Base-by-base conservation (phyloP, 306 rosid genomes). In the Dicorynia guianensis region DNA sequence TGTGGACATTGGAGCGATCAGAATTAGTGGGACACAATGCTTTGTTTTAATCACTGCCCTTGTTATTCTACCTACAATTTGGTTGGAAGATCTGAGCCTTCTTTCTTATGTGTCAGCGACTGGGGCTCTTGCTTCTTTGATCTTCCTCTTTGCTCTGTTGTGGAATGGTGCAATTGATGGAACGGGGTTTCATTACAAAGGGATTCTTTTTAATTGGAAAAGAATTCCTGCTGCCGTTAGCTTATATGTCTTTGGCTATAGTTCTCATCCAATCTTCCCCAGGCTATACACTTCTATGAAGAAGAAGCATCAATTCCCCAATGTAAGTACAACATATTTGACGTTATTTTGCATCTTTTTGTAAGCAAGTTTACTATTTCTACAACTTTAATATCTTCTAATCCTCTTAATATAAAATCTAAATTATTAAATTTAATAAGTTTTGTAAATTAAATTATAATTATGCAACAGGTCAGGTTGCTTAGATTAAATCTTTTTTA, bases 211-310 rank as follows among this genome's bases (percentile, higher is more conserved):
- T 40, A 77, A 86, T 34, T 84, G 80, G 87, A 76, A 55, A 34
- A 90, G 90, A 30, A 52, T 83, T 20, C 88, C 88, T 8, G 80
- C 81, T 30, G 81, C 90, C 11, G 64, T 86, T 39, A 84, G 87
- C 81, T 79, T 88, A 34, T 86, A 60, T 20, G 85, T 89, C 25
- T 88, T 88, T 15, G 86, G 88, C 74, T 88, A 85, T n/a, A 86
- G 90, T 47, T 87, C 93, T 0, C 93, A 88, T 81, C 90, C 93
- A 0, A 85, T 88, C 61, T 88, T 88, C 67, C 93, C 90, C 6
- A 74, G 82, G 6, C 82, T 88, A 18, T 86, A 86, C 81, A 84
- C 82, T 39, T 86, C 93, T 11, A 88, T 88, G 90, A 79, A 72
- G 61, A 70, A 84, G 49, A 88, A 84, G 72, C 83, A 56, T 18